Evolutionary conservation across 371 early-diverging fungal species (phyloP).

Genomic region (Mortierella sp.): DNA sequence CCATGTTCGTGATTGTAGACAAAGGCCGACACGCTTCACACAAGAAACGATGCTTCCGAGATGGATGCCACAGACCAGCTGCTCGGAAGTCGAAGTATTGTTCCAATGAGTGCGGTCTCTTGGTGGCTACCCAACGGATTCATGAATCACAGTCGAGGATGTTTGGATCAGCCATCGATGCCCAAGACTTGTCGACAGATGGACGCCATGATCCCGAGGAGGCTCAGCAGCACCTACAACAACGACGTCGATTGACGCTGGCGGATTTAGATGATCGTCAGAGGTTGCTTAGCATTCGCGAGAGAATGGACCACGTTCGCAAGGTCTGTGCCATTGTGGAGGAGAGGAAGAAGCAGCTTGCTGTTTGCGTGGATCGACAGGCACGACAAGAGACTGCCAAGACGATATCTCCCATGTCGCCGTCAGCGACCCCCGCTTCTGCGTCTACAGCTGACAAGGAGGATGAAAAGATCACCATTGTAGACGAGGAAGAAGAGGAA

Average conservation of each 20-base stretch:
- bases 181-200: background rate
- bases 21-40: slow-evolving; percentile 60
- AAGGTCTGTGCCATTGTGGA: slow-evolving; percentile 42
- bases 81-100: slow-evolving; percentile 52
- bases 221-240: slow-evolving; percentile 18
- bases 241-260: slow-evolving; percentile 40
- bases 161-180: slow-evolving; percentile 19
- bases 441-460: background rate
- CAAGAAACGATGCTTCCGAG: slow-evolving; percentile 62
- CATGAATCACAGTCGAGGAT: slow-evolving; percentile 35
- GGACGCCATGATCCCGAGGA: background rate
- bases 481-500: slow-evolving; percentile 19
- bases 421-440: too few relatives aligned
- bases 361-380: slow-evolving; percentile 44
- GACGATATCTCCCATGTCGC: background rate
- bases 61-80: slow-evolving; percentile 53
- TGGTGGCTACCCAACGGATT: slow-evolving; percentile 47
- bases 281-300: slow-evolving; percentile 36
- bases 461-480: slow-evolving; percentile 6
- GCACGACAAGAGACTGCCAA: slow-evolving; percentile 33
- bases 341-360: slow-evolving; percentile 33
- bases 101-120: slow-evolving; percentile 53
- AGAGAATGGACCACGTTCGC: slow-evolving; percentile 41
- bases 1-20: too few relatives aligned
- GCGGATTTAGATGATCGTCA: slow-evolving; percentile 55